Percentiles rank a stretch among this genome's conserved stretches.
Conservation (phyloP, 176 grass and related monocot genomes). For the Paspalum notatum region DNA sequence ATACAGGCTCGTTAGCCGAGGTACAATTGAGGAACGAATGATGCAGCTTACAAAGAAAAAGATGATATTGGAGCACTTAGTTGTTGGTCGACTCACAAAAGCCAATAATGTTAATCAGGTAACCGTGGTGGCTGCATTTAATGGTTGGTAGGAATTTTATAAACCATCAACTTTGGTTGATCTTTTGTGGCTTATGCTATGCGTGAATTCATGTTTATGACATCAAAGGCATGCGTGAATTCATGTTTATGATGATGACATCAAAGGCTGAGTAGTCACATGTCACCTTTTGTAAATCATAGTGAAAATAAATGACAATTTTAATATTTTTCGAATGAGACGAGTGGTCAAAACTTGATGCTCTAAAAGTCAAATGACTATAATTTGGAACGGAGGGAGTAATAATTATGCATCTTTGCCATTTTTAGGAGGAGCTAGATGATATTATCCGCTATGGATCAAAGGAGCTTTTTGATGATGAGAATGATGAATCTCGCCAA, state of each 20-base stretch:
- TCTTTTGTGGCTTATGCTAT: neutral
- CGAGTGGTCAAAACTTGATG: no score
- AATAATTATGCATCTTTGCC: conserved; percentile 13
- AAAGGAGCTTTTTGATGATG: conserved; percentile 99
- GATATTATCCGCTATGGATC: conserved; percentile 98
- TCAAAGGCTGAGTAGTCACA: conserved; percentile 14
- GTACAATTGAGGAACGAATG: conserved; percentile 99
- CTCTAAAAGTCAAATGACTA: no score
- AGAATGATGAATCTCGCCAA: conserved; percentile 90
- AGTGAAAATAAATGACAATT: no score
- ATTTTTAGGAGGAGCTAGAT: conserved; percentile 87
- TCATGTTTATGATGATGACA: neutral
- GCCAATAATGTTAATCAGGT: conserved; percentile 90
- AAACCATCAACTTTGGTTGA: conserved; percentile 15
- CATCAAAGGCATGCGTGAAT: neutral
- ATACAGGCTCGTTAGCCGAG: conserved; percentile 98
- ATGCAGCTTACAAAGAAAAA: conserved; percentile 99
- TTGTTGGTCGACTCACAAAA: conserved; percentile 95
- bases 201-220: neutral
- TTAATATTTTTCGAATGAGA: no score
- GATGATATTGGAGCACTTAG: conserved; percentile 96
- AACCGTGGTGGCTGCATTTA: conserved; percentile 26
- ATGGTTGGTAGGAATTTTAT: conserved; percentile 17
- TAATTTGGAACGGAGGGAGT: neutral
- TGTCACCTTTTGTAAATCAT: conserved; percentile 9